Evolutionary conservation across 129 eudicot species (phyloP).

Genomic region (Lonicera japonica): DNA sequence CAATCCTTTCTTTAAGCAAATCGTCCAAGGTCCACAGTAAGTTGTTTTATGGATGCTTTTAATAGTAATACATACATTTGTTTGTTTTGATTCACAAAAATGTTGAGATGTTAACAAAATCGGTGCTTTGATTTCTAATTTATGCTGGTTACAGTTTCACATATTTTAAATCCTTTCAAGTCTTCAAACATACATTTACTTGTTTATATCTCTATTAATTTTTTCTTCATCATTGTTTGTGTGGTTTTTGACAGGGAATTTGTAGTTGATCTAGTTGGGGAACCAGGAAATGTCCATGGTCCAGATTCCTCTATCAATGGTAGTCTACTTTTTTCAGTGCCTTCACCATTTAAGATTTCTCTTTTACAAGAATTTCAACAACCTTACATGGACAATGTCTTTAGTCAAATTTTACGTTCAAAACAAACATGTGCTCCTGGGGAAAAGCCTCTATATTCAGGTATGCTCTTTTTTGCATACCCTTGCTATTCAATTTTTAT

Average conservation of each 20-base stretch:
- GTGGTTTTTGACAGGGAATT: constrained; percentile 59
- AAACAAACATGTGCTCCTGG: constrained; percentile 15
- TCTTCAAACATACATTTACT: not conserved
- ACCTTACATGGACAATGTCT: constrained; percentile 34
- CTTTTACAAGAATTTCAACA: constrained; percentile 59
- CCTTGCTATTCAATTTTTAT: not conserved
- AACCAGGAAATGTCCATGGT: constrained; percentile 67
- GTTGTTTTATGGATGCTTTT: no score
- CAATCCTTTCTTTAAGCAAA: no score
- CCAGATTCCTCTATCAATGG: constrained; percentile 90
- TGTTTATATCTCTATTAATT: not conserved
- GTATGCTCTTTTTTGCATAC: constrained; percentile 16
- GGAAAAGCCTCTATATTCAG: constrained; percentile 20
- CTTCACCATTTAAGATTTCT: constrained; percentile 84
- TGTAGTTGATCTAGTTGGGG: constrained; percentile 83
- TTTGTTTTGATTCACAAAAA: no score
- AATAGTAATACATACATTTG: no score
- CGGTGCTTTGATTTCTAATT: not conserved
- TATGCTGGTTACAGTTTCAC: not conserved
- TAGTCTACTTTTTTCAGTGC: constrained; percentile 48
- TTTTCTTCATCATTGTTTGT: not conserved
- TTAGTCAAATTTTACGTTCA: constrained; percentile 28
- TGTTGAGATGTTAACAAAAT: no score
- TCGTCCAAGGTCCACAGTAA: no score
- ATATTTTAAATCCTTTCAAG: no score